These are phyloP conservation scores for Gastrodia elata DNA, from an alignment of 106 monocot genomes.

Conservation along the genomic window DNA sequence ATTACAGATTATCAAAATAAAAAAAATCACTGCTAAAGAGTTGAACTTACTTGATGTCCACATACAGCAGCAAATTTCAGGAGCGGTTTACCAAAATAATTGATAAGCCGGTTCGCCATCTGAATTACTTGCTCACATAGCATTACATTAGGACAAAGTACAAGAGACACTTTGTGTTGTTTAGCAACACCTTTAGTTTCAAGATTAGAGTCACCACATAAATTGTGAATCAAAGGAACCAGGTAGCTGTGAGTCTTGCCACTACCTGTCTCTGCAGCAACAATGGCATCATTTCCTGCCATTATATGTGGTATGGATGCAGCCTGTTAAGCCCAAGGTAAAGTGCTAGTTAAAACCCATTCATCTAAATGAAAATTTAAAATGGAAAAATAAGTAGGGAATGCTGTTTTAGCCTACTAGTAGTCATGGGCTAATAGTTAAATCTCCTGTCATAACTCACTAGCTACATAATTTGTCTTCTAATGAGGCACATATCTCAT, in stretches of 20 bases:
- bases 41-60: constrained; percentile 60
- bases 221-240: constrained; percentile 67
- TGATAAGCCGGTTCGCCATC: constrained; percentile 65
- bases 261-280: constrained; percentile 96
- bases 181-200: constrained; percentile 8
- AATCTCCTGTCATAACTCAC: too few species aligned
- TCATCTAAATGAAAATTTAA: not conserved
- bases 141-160: constrained; percentile 98
- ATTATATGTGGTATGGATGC: constrained; percentile 76
- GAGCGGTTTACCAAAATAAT: constrained; percentile 52
- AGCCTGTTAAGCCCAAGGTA: constrained; percentile 41
- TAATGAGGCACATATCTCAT: too few species aligned
- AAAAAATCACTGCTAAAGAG: not conserved
- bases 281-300: constrained; percentile 63
- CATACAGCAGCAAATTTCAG: constrained; percentile 70
- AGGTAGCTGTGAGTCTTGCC: constrained; percentile 96
- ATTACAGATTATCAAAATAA: not conserved
- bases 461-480: too few species aligned
- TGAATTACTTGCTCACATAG: constrained; percentile 88
- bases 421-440: too few species aligned
- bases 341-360: not conserved
- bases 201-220: constrained; percentile 18
- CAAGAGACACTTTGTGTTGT: constrained; percentile 27
- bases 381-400: too few species aligned
- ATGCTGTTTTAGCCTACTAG: too few species aligned